phyloP scores from a whole-genome alignment of 306 rosid species.

The Prunus mira region DNA sequence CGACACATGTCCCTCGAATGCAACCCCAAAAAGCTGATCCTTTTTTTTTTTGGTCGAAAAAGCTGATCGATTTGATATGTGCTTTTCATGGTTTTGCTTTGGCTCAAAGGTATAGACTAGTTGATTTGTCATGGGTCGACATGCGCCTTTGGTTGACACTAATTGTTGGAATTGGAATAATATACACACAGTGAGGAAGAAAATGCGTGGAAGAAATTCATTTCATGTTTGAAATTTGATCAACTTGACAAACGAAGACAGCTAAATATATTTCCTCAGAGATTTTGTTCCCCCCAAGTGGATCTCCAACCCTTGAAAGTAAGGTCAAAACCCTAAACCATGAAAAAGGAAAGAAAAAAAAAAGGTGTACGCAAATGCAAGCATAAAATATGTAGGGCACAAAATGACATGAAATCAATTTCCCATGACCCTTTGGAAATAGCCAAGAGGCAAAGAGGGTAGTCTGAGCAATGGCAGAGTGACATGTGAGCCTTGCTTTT shows the following conservation, averaged over 20 bases:
- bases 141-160: slow-evolving; percentile 22
- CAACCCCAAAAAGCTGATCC: not conserved
- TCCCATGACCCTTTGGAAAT: slow-evolving; percentile 18
- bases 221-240: not conserved
- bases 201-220: not conserved
- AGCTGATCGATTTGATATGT: not conserved
- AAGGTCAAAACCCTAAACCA: not conserved
- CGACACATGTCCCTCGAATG: not conserved
- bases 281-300: not conserved
- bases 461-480: slow-evolving; percentile 24
- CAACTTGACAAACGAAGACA: slow-evolving; percentile 1
- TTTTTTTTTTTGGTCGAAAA: not conserved
- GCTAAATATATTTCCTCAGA: not conserved
- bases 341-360: not conserved
- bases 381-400: not conserved
- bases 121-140: slow-evolving; percentile 9
- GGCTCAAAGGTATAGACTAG: not conserved
- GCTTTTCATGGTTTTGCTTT: not conserved
- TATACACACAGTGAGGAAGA: not conserved
- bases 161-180: slow-evolving; percentile 15
- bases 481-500: slow-evolving; percentile 21
- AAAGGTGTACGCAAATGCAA: not conserved
- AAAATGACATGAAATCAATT: slow-evolving; percentile 15
- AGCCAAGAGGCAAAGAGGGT: slow-evolving; percentile 9
- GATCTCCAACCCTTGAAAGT: not conserved